phyloP scores from a whole-genome alignment of 306 rosid genomes.

The Cucumis cinereus region DNA sequence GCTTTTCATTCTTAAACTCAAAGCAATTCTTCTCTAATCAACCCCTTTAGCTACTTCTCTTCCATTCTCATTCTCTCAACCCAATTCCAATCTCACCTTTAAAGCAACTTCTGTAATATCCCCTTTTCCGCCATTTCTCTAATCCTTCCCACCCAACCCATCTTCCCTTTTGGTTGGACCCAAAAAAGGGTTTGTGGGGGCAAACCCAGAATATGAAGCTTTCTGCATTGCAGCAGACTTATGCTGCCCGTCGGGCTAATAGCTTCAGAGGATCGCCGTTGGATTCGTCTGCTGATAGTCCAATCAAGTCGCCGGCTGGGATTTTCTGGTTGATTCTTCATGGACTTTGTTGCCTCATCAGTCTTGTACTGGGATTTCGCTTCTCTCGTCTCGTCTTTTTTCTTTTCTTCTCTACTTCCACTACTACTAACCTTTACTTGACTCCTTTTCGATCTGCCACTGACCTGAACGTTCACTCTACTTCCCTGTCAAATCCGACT shows the following conservation, averaged over 20 bases:
- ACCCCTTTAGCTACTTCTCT: background rate
- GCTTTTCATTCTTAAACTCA: slow-evolving; percentile 1
- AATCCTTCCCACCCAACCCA: background rate
- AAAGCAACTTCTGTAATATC: slow-evolving; percentile 7
- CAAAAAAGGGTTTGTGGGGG: background rate
- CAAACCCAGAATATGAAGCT: slow-evolving; percentile 52
- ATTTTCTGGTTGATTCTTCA: slow-evolving; percentile 81
- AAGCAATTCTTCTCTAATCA: slow-evolving; percentile 7
- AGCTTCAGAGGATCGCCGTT: slow-evolving; percentile 60
- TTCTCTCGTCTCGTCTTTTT: slow-evolving; percentile 96
- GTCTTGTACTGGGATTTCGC: slow-evolving; percentile 87
- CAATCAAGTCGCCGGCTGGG: slow-evolving; percentile 62
- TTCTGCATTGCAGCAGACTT: slow-evolving; percentile 82
- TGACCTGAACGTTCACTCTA: slow-evolving; percentile 25
- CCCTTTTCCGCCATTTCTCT: background rate
- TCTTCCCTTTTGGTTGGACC: background rate
- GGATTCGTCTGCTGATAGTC: slow-evolving; percentile 52
- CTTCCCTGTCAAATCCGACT: slow-evolving; percentile 13
- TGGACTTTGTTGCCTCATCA: slow-evolving; percentile 82
- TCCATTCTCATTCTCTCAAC: slow-evolving; percentile 3
- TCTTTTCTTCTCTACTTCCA: slow-evolving; percentile 63
- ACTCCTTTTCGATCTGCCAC: slow-evolving; percentile 53
- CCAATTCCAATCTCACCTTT: slow-evolving; percentile 13
- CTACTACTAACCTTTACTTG: slow-evolving; percentile 39
- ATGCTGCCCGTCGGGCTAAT: slow-evolving; percentile 57